Conservation (phyloP, 2,329 filamentous ascomycete genomes). For the Pestalotiopsis sp. region DNA sequence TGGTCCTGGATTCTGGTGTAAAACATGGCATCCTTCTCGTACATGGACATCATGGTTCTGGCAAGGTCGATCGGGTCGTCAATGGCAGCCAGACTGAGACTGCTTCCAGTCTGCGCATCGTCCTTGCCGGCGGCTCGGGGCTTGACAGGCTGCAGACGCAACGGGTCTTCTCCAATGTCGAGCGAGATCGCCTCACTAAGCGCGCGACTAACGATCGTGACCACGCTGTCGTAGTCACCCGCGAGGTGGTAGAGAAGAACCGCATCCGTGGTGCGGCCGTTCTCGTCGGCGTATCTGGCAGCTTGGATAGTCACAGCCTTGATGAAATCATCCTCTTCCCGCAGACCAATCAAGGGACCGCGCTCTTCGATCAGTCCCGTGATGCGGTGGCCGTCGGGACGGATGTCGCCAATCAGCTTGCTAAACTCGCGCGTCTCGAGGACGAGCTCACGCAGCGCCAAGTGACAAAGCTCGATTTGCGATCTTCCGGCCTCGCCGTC, state of each 20-base stretch:
- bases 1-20: constrained; percentile 58
- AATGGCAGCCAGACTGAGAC: constrained; percentile 62
- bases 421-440: constrained; percentile 97
- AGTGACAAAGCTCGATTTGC: constrained; percentile 83
- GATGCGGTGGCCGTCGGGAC: constrained; percentile 81
- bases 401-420: constrained; percentile 88
- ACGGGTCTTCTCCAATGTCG: constrained; percentile 79
- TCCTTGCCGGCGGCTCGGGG: constrained; percentile 57
- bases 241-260: constrained; percentile 94
- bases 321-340: constrained; percentile 81
- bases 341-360: constrained; percentile 77
- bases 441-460: constrained; percentile 89
- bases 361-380: constrained; percentile 87
- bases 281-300: constrained; percentile 90
- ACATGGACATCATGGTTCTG: constrained; percentile 64
- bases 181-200: constrained; percentile 87
- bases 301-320: constrained; percentile 91
- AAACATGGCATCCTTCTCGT: constrained; percentile 64
- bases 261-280: constrained; percentile 89
- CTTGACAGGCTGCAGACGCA: constrained; percentile 79
- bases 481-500: constrained; percentile 72
- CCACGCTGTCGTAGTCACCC: constrained; percentile 93
- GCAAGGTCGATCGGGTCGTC: constrained; percentile 64
- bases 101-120: constrained; percentile 50
- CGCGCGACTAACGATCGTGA: constrained; percentile 84